Evolutionary conservation across 2,329 filamentous ascomycete species (phyloP), one percentile per base, ranked within the genome.

Genomic region (Cladosporium sp.): DNA sequence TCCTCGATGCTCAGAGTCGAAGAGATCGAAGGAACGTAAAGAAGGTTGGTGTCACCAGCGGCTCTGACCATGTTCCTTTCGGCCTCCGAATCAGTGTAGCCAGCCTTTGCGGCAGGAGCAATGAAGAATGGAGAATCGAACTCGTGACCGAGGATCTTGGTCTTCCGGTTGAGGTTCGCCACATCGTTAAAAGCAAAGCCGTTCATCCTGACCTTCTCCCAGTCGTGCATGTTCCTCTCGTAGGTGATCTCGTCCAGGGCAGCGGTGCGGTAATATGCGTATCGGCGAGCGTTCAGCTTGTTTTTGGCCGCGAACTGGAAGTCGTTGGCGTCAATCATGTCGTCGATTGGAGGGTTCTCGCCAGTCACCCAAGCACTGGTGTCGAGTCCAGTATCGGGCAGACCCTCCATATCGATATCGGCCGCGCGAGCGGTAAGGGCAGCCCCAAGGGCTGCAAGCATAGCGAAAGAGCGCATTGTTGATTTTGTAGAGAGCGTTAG

Each of bases 71-170:
- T 24, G 20, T 55, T 55, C 34, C 20, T 55, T 40, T 55, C 52
- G 20, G 52, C 52, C n/a, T 47, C 52, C 6, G 40, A 20, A 70
- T 97, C 82, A 58, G 93, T 93, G 9, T 97, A 85, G 75, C 96
- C 96, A 65, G 92, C 93, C 8, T 97, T 82, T 0, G 93, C 93
- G 12, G 93, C 97, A 40, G 93, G 93, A 1, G 93, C 96, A 35
- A 97, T 87, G 76, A 97, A 97, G 77, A 96, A 94, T 20, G 93
- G 93, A 45, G 93, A 87, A 60, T 87, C 83, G 61, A 85, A 84
- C 68, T 89, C 90, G 40, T 87, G 85, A 62, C 91, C 92, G 10
- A 97, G 87, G 90, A 97, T 97, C 2, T 87, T 96, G 22, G 92
- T 96, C 25, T 55, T 45, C 28, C 20, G 37, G 28, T 55, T 47